These are phyloP conservation scores for Coemansia sp. DNA, from an alignment of 371 early-diverging fungal species.

Conservation along the genomic window DNA sequence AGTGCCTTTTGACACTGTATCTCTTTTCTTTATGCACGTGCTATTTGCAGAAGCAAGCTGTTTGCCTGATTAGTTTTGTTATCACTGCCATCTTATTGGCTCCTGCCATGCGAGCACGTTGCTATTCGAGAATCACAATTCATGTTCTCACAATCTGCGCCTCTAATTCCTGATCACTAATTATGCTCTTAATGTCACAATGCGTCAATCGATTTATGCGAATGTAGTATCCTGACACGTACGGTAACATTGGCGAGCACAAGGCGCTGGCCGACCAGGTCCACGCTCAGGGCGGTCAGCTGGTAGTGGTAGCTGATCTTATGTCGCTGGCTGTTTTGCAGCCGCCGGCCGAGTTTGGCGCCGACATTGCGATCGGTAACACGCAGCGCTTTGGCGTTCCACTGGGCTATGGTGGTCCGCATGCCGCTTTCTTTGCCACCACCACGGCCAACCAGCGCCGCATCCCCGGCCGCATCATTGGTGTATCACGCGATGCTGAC, in stretches of 20 bases:
- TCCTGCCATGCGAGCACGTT: not conserved
- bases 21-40: not conserved
- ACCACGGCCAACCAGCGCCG: conserved; percentile 89
- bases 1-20: not conserved
- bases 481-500: conserved; percentile 87
- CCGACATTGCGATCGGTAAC: conserved; percentile 95
- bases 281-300: conserved; percentile 76
- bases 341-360: conserved; percentile 93
- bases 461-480: conserved; percentile 94
- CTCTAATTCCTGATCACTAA: not conserved
- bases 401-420: conserved; percentile 97
- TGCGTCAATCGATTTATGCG: not conserved
- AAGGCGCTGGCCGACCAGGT: conserved; percentile 70
- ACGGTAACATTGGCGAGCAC: conserved; percentile 82
- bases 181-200: not conserved
- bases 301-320: conserved; percentile 89
- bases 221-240: conserved; percentile 86
- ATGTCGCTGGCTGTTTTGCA: conserved; percentile 89
- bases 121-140: not conserved
- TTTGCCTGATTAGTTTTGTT: not conserved
- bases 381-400: conserved; percentile 97
- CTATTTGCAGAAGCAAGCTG: not conserved
- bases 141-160: conserved; percentile 1
- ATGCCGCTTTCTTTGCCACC: conserved; percentile 97
- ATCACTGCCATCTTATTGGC: conserved; percentile 18